These are phyloP conservation scores for Solanum microdontum DNA, from an alignment of 257 asterid genomes.

Conservation along the genomic window DNA sequence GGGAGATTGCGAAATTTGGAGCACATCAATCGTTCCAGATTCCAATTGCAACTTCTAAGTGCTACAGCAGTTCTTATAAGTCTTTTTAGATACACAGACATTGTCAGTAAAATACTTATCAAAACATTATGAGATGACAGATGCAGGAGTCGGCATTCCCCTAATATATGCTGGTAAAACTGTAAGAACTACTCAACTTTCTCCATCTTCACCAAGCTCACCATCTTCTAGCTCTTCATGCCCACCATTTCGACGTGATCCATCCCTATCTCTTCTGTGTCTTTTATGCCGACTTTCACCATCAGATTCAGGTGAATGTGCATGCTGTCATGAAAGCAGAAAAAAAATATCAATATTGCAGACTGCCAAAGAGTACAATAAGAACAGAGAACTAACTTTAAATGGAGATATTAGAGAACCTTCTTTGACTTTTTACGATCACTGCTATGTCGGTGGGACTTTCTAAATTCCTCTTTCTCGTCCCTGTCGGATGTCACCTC, in stretches of 20 bases:
- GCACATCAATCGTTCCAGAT: neutral
- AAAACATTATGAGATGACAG: neutral
- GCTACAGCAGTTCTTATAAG: neutral
- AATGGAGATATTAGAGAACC: conserved; percentile 24
- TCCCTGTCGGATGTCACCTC: conserved; percentile 83
- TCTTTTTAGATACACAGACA: neutral
- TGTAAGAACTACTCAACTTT: conserved; percentile 43
- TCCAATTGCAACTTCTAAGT: neutral
- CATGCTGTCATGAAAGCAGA: conserved; percentile 42
- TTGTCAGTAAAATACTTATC: neutral
- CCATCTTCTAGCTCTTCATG: conserved; percentile 97
- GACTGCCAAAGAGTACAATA: neutral
- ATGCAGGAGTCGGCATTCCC: neutral
- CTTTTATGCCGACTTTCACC: conserved; percentile 68
- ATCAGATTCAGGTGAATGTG: conserved; percentile 85
- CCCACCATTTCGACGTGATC: conserved; percentile 50
- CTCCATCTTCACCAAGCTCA: conserved; percentile 97
- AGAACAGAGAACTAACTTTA: neutral
- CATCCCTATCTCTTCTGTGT: conserved; percentile 67
- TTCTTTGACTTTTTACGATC: conserved; percentile 95
- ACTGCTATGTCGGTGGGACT: conserved; percentile 75
- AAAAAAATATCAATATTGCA: neutral
- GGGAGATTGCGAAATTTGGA: neutral
- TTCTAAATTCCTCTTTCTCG: conserved; percentile 73
- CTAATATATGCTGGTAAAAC: neutral